A percentile compares a stretch with the other conserved stretches of the same genome.
Conservation (phyloP, 2,329 filamentous ascomycete genomes). For the Fusarium sp. region DNA sequence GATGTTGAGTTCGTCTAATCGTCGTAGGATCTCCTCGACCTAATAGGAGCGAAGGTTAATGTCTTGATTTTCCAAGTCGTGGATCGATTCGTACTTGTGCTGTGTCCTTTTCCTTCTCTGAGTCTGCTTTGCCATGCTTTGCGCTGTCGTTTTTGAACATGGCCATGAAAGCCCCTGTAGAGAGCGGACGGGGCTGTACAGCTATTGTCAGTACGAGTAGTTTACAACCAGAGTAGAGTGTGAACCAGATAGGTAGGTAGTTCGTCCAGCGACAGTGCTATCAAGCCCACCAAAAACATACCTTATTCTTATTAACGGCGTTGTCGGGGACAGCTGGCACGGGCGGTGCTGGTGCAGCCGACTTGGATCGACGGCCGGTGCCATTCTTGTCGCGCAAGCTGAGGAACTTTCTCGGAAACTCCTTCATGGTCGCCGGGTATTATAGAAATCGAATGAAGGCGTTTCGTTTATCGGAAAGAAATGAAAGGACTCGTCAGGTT, state of each 20-base stretch:
- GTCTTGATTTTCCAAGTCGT: slow-evolving; percentile 2
- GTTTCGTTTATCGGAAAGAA: slow-evolving; percentile 16
- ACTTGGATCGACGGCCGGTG: slow-evolving; percentile 64
- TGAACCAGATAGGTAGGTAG: not conserved
- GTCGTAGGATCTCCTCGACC: slow-evolving; percentile 56
- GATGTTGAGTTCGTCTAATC: slow-evolving; percentile 58
- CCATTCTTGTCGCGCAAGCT: slow-evolving; percentile 75
- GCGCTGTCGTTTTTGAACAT: slow-evolving; percentile 72
- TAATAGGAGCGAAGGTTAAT: slow-evolving; percentile 43
- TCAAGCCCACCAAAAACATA: slow-evolving; percentile 48
- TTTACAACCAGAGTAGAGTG: not conserved
- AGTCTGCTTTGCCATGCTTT: slow-evolving; percentile 60
- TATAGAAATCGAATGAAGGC: not conserved
- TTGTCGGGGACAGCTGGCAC: slow-evolving; percentile 40
- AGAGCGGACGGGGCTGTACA: slow-evolving; percentile 62
- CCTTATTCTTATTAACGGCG: slow-evolving; percentile 56
- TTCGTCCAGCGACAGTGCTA: not conserved
- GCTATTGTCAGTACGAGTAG: slow-evolving; percentile 19
- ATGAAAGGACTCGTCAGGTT: slow-evolving; percentile 44
- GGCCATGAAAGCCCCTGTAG: slow-evolving; percentile 68
- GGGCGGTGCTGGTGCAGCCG: slow-evolving; percentile 65
- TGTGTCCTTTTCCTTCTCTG: slow-evolving; percentile 61
- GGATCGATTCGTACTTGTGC: slow-evolving; percentile 50
- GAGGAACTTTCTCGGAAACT: slow-evolving; percentile 72
- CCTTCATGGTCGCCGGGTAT: slow-evolving; percentile 59